Percentiles rank a stretch among this genome's conserved stretches.
Conservation (phyloP, 2,329 filamentous ascomycete genomes). For the Hypoxylon rubiginosum region DNA sequence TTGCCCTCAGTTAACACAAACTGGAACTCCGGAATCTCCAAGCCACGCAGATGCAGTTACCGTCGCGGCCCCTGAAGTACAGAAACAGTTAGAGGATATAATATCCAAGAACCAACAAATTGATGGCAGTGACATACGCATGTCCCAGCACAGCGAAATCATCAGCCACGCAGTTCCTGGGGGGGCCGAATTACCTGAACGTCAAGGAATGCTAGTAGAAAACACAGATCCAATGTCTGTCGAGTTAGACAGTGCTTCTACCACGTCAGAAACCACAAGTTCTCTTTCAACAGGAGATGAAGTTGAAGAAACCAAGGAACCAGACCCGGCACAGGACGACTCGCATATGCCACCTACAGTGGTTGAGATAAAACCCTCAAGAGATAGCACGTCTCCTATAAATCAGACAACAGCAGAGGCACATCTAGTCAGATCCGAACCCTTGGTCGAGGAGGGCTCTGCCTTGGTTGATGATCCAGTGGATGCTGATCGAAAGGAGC, state of each 20-base stretch:
- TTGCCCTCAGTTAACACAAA: slow-evolving; percentile 29
- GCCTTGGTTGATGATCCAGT: slow-evolving; percentile 45
- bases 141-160: not conserved
- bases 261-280: not conserved
- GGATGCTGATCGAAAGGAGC: slow-evolving; percentile 28
- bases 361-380: slow-evolving; percentile 18
- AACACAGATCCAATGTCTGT: not conserved
- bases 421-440: not conserved
- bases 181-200: not conserved
- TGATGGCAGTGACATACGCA: not conserved
- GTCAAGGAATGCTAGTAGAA: not conserved
- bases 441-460: slow-evolving; percentile 40
- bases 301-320: not conserved
- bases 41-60: slow-evolving; percentile 16
- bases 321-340: not conserved
- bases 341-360: slow-evolving; percentile 15
- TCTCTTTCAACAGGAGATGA: slow-evolving; percentile 2
- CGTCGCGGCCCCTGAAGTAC: slow-evolving; percentile 1
- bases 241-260: not conserved
- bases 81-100: slow-evolving; percentile 5
- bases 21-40: slow-evolving; percentile 31
- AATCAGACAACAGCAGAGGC: not conserved
- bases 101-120: not conserved
- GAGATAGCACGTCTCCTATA: not conserved
- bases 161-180: not conserved